A percentile compares a stretch with the other conserved stretches of the same genome.
phyloP scores from a whole-genome alignment of 805 yeast species.

The Zygoascus flipseniorum region DNA sequence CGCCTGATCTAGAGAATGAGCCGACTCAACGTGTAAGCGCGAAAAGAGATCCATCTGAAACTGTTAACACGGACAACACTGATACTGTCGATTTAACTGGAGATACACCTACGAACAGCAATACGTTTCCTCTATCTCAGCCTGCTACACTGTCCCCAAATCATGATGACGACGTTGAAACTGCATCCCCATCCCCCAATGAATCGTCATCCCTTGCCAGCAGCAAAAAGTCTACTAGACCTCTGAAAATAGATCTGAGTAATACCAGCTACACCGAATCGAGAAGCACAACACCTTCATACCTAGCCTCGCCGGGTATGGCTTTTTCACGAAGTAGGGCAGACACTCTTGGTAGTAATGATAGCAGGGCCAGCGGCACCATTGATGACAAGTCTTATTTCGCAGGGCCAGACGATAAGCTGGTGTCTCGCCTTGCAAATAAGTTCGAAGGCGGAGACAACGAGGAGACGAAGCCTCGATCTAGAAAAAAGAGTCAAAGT shows the following conservation, averaged over 20 bases:
- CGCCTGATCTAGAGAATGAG: neutral
- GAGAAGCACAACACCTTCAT: neutral
- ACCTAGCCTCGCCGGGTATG: neutral
- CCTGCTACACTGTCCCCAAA: neutral
- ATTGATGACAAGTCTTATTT: constrained; percentile 11
- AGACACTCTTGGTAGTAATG: neutral
- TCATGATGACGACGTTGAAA: neutral
- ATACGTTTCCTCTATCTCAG: neutral
- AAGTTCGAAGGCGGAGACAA: constrained; percentile 1
- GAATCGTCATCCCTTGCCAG: neutral
- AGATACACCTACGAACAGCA: neutral
- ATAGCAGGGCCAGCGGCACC: constrained; percentile 6
- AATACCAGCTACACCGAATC: neutral
- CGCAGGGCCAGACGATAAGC: constrained; percentile 9
- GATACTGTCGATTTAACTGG: neutral
- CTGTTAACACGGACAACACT: neutral
- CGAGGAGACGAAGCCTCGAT: neutral
- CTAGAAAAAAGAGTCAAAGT: neutral
- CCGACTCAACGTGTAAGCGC: neutral
- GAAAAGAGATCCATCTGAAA: neutral
- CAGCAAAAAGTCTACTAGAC: neutral
- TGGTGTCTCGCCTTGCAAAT: constrained; percentile 10
- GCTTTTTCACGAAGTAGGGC: neutral
- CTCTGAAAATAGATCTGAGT: neutral
- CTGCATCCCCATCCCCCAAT: neutral